Evolutionary conservation across 805 yeast genomes (phyloP), one percentile per base, ranked within the genome.

Genomic region (Lipomyces orientalis): DNA sequence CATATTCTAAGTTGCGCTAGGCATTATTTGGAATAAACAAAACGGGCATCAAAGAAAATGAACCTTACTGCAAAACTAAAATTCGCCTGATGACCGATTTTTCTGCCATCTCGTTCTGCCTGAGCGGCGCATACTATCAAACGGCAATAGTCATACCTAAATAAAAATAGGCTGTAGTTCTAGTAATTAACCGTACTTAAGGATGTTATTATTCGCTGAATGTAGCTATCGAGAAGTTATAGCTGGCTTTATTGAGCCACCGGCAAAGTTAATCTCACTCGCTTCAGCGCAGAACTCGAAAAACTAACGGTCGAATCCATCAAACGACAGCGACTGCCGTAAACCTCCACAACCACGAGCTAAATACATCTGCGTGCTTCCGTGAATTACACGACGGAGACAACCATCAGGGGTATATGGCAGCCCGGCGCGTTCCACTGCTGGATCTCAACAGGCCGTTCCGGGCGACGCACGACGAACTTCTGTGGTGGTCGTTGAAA

Each of bases 401-500:
- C 49, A 19, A 43, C n/a, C n/a, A 43, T 43, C 22, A 43, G 4
- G 49, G 49, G 49, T 43, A n/a, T 43, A 52, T 52, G 55, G 55
- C 55, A 25, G 34, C 34, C 34, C 55, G 55, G 34, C 34, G 12
- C 19, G 65, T 31, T 25, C 29, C 58, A 29, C 25, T 46, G n/a
- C 64, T 60, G n/a, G 65, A 54, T 12, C 58, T 66, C 25, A 34
- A 61, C 52, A 33, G 69, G 29, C 52, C 67, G 12, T 57, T 60
- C 54, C 67, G 70, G 19, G 46, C 61, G 5, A 43, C 33, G 19
- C 64, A 64, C 35, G 70, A 67, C 39, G 67, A 64, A 10, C 43
- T 67, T 22, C 58, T 67, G 9, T 61, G 58, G 65, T 67, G 71
- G 71, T 67, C 71, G 29, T 31, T 67, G 25, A 31, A 46, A 22